Evolutionary conservation across 1,139 yeast genomes (phyloP).

Genomic region (Meyerozyma athensensis): DNA sequence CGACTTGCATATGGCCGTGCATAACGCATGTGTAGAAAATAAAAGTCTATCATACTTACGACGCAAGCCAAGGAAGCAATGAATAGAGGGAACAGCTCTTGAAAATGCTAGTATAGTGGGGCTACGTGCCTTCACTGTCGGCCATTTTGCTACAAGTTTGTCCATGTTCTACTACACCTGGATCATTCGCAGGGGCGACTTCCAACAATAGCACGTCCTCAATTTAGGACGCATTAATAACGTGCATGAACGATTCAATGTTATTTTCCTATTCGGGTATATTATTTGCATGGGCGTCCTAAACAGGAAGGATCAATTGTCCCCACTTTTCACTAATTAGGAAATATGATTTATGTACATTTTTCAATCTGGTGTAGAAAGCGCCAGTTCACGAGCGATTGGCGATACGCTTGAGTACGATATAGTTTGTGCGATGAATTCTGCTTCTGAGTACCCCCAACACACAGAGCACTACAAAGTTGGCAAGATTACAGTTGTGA

Average conservation of each 20-base stretch:
- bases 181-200: not conserved
- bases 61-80: no score
- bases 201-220: not conserved
- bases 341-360: not conserved
- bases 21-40: not conserved
- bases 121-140: no score
- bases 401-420: no score
- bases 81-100: no score
- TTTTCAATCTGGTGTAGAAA: not conserved
- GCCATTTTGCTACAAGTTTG: no score
- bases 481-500: no score
- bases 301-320: not conserved
- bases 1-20: not conserved
- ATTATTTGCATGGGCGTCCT: not conserved
- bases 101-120: no score
- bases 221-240: not conserved
- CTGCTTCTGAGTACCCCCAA: no score
- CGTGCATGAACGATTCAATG: conserved; percentile 1
- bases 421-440: no score
- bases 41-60: not conserved
- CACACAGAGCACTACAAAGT: no score
- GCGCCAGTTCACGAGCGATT: no score
- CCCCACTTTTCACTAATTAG: conserved; percentile 1
- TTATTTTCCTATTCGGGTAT: conserved; percentile 1
- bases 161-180: no score